phyloP scores from a whole-genome alignment of 495 filamentous ascomycete genomes.

The Corynascus novoguineensis region DNA sequence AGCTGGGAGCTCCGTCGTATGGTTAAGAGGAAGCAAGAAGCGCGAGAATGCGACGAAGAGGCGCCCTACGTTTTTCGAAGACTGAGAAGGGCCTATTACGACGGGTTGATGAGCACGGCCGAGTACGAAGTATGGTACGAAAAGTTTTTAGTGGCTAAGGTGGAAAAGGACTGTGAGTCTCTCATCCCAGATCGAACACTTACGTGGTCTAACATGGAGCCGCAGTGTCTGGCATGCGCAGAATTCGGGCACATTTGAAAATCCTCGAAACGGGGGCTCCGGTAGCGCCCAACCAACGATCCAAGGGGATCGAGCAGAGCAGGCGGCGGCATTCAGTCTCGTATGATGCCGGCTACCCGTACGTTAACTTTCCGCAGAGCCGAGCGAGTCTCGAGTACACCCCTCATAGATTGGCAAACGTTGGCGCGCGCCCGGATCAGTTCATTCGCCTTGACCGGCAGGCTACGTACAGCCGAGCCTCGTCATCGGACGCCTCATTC shows the following conservation, averaged over 20 bases:
- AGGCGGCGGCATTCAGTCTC: constrained; percentile 13
- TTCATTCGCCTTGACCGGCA: constrained; percentile 15
- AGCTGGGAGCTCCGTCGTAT: constrained; percentile 25
- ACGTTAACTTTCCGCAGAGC: not conserved
- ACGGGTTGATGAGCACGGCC: constrained; percentile 9
- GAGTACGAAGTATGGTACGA: constrained; percentile 24
- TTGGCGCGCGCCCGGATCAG: constrained; percentile 17
- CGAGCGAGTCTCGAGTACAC: constrained; percentile 13
- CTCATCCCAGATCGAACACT: not conserved
- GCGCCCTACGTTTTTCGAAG: constrained; percentile 22
- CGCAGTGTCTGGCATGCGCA: constrained; percentile 15
- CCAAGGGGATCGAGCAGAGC: constrained; percentile 7
- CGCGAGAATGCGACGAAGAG: constrained; percentile 19
- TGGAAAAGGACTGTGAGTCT: constrained; percentile 21
- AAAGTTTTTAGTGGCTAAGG: constrained; percentile 23
- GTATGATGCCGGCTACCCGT: not conserved
- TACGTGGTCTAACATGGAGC: not conserved
- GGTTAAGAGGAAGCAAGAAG: constrained; percentile 21
- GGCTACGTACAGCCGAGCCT: constrained; percentile 13
- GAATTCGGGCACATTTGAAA: constrained; percentile 20
- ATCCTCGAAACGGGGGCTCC: constrained; percentile 19
- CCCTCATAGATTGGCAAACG: constrained; percentile 1
- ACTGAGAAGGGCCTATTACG: constrained; percentile 19
- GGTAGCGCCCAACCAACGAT: constrained; percentile 8
- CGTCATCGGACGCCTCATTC: constrained; percentile 6